phyloP scores from a whole-genome alignment of 2,329 filamentous ascomycete genomes.

The Ilyonectria sp. region DNA sequence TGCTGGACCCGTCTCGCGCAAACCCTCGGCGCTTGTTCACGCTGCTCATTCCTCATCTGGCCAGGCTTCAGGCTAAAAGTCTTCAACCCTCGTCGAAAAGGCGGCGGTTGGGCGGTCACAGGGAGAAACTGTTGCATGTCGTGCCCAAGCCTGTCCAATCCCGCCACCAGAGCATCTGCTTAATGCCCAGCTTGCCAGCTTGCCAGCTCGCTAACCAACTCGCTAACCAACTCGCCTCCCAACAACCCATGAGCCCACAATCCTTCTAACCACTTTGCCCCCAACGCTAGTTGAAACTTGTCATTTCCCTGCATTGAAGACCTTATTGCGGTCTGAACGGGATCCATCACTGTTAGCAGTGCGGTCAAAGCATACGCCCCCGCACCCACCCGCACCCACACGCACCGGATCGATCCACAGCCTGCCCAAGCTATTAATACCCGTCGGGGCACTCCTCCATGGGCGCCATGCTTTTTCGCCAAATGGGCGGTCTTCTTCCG shows the following conservation, averaged over 20 bases:
- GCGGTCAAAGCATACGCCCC: constrained; percentile 47
- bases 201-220: background rate
- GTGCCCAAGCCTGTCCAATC: constrained; percentile 40
- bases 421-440: constrained; percentile 38
- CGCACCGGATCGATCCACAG: constrained; percentile 45
- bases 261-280: constrained; percentile 21
- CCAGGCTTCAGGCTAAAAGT: constrained; percentile 33
- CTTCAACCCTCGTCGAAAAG: constrained; percentile 37
- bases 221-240: constrained; percentile 5
- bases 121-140: constrained; percentile 33
- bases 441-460: constrained; percentile 41
- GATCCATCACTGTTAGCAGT: constrained; percentile 44
- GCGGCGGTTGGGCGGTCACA: constrained; percentile 40
- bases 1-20: constrained; percentile 22
- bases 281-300: constrained; percentile 33
- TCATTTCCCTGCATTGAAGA: constrained; percentile 41
- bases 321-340: constrained; percentile 40
- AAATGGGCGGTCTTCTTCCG: constrained; percentile 19
- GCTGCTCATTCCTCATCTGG: constrained; percentile 41
- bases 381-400: too few relatives aligned
- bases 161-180: constrained; percentile 24
- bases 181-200: too few relatives aligned
- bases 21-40: constrained; percentile 26
- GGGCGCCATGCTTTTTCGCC: constrained; percentile 17
- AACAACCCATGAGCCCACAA: constrained; percentile 36